Conservation (phyloP, 495 filamentous ascomycete species). For the Choiromyces venosus region DNA sequence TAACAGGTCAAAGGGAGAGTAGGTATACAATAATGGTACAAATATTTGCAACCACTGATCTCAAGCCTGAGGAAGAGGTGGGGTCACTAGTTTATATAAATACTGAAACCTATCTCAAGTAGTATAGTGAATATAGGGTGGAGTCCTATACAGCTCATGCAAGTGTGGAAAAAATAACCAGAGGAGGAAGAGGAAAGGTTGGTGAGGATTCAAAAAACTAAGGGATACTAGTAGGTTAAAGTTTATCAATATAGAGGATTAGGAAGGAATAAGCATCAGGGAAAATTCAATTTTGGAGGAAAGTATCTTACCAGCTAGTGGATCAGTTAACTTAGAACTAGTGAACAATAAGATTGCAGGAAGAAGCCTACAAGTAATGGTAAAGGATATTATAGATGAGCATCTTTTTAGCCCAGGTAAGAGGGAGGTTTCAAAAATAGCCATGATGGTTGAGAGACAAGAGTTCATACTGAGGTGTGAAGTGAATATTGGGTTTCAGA, state of each 20-base stretch:
- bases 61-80: background rate
- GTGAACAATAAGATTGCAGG: background rate
- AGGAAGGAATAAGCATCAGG: no score
- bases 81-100: background rate
- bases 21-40: background rate
- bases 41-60: background rate
- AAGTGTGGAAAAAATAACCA: no score
- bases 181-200: background rate
- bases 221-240: slow-evolving; percentile 3
- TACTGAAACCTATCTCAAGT: background rate
- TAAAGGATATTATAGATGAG: background rate
- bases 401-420: background rate
- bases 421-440: background rate
- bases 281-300: no score
- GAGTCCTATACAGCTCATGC: no score
- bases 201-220: slow-evolving; percentile 3
- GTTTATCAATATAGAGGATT: no score
- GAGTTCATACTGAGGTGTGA: no score
- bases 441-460: no score
- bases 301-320: background rate
- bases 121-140: background rate
- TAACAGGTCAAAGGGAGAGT: background rate
- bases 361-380: background rate
- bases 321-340: background rate
- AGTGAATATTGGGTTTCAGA: no score